A percentile compares a stretch with the other conserved stretches of the same genome.
These are phyloP conservation scores for Ogataea neopini DNA, from an alignment of 805 yeast species.

Conservation along the genomic window DNA sequence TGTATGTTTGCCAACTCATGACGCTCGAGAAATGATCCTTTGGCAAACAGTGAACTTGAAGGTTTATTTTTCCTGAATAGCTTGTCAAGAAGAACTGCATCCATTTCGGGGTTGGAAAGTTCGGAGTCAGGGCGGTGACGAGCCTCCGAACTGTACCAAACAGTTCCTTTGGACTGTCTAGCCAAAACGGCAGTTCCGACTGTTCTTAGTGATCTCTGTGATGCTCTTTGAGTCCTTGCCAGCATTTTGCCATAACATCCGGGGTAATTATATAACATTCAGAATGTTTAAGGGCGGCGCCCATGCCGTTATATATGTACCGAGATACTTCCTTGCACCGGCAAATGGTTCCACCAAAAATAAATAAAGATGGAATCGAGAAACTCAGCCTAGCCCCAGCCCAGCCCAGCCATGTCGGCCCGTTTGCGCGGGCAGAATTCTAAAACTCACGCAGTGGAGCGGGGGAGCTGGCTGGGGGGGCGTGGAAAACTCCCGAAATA, in stretches of 20 bases:
- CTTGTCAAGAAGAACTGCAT: slow-evolving; percentile 32
- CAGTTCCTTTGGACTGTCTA: not conserved
- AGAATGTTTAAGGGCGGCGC: slow-evolving; percentile 2
- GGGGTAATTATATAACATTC: not conserved
- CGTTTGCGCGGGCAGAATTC: not conserved
- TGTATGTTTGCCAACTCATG: slow-evolving; percentile 25
- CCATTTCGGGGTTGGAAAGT: slow-evolving; percentile 22
- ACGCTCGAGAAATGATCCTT: slow-evolving; percentile 21
- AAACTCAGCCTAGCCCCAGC: not conserved
- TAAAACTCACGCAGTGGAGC: not conserved
- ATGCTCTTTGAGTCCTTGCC: not conserved
- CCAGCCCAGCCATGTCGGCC: slow-evolving; percentile 2
- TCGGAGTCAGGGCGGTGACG: slow-evolving; percentile 9
- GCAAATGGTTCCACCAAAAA: not conserved
- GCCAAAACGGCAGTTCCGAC: not conserved
- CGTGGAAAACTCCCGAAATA: not conserved
- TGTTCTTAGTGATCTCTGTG: not conserved
- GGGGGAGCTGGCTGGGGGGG: slow-evolving; percentile 1
- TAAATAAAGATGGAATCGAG: not conserved
- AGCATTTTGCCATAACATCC: not conserved
- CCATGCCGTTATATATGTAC: slow-evolving; percentile 3
- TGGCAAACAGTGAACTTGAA: slow-evolving; percentile 11
- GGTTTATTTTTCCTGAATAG: slow-evolving; percentile 33
- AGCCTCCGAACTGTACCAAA: slow-evolving; percentile 1
- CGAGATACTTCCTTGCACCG: slow-evolving; percentile 1